Percentiles rank a stretch among this genome's conserved stretches.
phyloP scores from a whole-genome alignment of 768 basidiomycete species.

The Ramaria rubella region DNA sequence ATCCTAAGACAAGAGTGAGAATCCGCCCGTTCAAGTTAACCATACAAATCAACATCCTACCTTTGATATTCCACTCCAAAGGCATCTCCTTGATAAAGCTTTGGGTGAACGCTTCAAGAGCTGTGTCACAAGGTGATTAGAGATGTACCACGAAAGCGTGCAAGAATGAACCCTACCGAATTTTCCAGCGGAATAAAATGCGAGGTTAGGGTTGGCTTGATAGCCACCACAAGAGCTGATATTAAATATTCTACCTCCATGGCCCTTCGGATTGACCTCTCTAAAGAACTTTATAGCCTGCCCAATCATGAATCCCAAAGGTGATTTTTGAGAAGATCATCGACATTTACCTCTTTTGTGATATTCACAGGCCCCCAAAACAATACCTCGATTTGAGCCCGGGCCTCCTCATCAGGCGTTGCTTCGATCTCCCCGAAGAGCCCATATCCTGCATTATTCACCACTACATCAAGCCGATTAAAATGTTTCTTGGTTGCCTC shows the following conservation, averaged over 20 bases:
- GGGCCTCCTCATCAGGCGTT: constrained; percentile 26
- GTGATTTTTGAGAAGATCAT: not conserved
- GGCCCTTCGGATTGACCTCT: constrained; percentile 12
- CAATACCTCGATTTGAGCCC: constrained; percentile 33
- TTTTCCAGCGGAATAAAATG: constrained; percentile 31
- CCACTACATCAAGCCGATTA: constrained; percentile 31
- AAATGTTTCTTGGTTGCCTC: constrained; percentile 15
- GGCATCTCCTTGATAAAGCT: not conserved
- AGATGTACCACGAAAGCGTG: not conserved
- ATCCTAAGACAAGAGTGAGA: not conserved
- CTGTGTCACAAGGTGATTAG: not conserved
- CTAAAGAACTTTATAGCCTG: constrained; percentile 18
- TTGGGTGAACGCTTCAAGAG: not conserved
- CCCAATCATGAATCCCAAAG: not conserved
- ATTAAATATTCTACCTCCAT: constrained; percentile 25
- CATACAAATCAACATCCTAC: not conserved
- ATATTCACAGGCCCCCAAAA: constrained; percentile 42
- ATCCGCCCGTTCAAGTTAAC: not conserved
- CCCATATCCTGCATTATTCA: constrained; percentile 45
- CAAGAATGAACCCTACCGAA: constrained; percentile 25
- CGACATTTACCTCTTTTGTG: constrained; percentile 26
- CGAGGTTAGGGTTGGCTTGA: constrained; percentile 24
- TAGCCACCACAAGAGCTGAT: constrained; percentile 29
- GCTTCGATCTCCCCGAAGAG: constrained; percentile 32
- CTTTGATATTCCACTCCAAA: not conserved